Conservation (phyloP, 1,139 yeast species). For the Candida tunisiensis region DNA sequence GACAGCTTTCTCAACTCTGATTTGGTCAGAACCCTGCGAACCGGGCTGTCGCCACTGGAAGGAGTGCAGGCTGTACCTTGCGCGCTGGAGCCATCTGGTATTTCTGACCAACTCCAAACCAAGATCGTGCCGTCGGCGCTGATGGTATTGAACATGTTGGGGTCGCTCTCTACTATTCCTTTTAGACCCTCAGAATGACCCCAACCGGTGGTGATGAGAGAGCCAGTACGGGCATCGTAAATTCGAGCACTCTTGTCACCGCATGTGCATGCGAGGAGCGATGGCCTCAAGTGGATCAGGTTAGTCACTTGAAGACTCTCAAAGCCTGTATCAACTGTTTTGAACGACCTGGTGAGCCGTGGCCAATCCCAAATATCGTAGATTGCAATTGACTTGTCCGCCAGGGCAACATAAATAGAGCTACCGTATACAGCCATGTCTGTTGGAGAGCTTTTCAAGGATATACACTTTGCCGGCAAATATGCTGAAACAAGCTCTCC, state of each 20-base stretch:
- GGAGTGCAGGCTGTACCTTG: background rate
- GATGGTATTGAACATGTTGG: no score
- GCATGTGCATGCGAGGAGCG: slow-evolving; percentile 26
- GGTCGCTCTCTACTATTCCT: no score
- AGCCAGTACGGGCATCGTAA: slow-evolving; percentile 30
- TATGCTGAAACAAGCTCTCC: no score
- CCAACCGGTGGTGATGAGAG: slow-evolving; percentile 34
- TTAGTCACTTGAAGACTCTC: slow-evolving; percentile 12
- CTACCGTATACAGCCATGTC: slow-evolving; percentile 13
- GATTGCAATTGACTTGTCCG: slow-evolving; percentile 30
- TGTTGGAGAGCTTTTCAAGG: no score
- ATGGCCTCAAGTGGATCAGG: slow-evolving; percentile 13
- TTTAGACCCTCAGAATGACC: slow-evolving; percentile 49
- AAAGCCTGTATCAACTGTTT: slow-evolving; percentile 17
- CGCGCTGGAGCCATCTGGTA: no score
- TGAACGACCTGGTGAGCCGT: slow-evolving; percentile 26
- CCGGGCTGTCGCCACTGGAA: background rate
- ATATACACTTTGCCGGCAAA: no score
- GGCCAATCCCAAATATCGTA: slow-evolving; percentile 24
- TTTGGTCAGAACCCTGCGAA: background rate
- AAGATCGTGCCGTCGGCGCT: no score
- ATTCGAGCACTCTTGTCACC: slow-evolving; percentile 41
- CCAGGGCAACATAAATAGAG: slow-evolving; percentile 30
- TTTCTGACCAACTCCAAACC: no score
- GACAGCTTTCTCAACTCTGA: background rate